A percentile compares a stretch with the other conserved stretches of the same genome.
Conservation (phyloP, 192 early-diverging fungal species). For the Podila minutissima region DNA sequence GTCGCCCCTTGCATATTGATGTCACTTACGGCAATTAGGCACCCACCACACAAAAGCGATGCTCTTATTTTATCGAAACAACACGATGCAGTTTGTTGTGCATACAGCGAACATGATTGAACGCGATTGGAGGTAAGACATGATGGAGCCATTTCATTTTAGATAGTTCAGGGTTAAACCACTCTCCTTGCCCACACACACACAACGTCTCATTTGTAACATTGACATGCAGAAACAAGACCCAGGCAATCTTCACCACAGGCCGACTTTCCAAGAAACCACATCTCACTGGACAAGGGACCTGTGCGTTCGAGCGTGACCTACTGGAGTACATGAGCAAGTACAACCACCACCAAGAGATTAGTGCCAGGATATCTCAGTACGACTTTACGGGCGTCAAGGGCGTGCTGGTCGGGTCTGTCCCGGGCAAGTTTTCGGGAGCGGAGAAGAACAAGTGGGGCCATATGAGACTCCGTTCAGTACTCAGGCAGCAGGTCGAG, state of each 20-base stretch:
- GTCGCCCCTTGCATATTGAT: not conserved
- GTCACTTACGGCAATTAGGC: conserved; percentile 29
- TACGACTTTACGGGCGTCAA: conserved; percentile 63
- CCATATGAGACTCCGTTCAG: conserved; percentile 51
- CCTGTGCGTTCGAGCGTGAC: conserved; percentile 64
- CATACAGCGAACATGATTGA: conserved; percentile 74
- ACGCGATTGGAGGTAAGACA: conserved; percentile 67
- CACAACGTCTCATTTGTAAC: no score
- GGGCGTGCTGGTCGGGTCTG: conserved; percentile 65
- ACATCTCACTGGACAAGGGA: not conserved
- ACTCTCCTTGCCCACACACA: not conserved
- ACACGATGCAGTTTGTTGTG: conserved; percentile 60
- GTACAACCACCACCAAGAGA: conserved; percentile 49
- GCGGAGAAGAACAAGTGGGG: conserved; percentile 63
- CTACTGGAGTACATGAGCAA: conserved; percentile 59
- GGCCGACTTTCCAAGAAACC: conserved; percentile 52
- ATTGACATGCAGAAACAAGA: conserved; percentile 54
- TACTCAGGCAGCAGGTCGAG: conserved; percentile 50
- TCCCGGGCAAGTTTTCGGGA: conserved; percentile 65
- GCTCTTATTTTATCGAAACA: conserved; percentile 61
- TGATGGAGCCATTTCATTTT: not conserved
- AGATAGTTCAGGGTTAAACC: not conserved
- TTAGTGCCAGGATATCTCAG: conserved; percentile 43
- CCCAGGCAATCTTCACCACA: conserved; percentile 66
- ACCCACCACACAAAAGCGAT: conserved; percentile 75